Evolutionary conservation across 2,329 filamentous ascomycete species (phyloP), one percentile per base, ranked within the genome.

Genomic region (Pestalotiopsis sp.): DNA sequence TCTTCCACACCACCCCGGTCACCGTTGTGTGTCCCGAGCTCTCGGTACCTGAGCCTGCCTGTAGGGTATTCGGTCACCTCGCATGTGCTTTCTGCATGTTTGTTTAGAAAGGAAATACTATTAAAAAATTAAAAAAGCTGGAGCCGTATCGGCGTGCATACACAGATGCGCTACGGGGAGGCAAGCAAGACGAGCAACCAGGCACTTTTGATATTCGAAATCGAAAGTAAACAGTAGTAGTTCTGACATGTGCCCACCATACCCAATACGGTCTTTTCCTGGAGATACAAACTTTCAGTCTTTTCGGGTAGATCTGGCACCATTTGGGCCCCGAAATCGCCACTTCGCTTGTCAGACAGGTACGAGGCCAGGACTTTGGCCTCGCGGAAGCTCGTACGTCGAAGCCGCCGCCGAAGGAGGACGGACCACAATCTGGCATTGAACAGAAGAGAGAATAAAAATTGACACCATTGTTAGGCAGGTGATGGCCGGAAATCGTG

Each of bases 21-120:
- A 38, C 45, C 52, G 23, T 45, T 39, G 14, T 45, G 56, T 58
- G 65, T 67, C 65, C 65, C 65, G 49, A 61, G 23, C 17, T 61
- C 25, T 61, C 65, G 65, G 65, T 36, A 67, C 65, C 65, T 61
- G 49, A 45, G 27, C 27, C 6, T 39, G 36, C 20, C 61, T 14
- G n/a, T 41, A n/a, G 45, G 45, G 14, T 52, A 13, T 45, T 45
- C 13, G 41, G 4, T n/a, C 20, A 17, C 17, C 17, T 45, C 31
- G 23, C 41, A 56, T 14, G 27, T 31, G 27, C 12, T 57, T n/a
- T n/a, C 7, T 36, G 63, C 49, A 58, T 61, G 63, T 59, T 59
- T 27, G 52, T 58, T 4, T 58, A 13, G 20, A n/a, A 58, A n/a
- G 56, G 56, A 6, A 17, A 58, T 25, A 52, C 17, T 20, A 13